Evolutionary conservation across 495 filamentous ascomycete species (phyloP).

Genomic region (Trichoderma orchidacearum): DNA sequence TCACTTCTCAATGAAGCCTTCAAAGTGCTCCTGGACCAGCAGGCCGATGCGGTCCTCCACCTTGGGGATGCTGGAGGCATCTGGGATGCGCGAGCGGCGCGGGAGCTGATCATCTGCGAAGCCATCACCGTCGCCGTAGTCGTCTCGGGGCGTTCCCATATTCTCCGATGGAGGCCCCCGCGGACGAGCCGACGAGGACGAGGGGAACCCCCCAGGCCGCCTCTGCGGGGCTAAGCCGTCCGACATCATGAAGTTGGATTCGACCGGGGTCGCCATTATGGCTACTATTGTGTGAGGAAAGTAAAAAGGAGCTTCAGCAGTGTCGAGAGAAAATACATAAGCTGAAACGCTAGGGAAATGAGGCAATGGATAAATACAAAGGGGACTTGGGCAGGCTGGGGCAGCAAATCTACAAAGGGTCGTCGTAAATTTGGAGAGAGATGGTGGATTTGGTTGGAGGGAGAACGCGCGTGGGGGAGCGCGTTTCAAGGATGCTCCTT

Average conservation of each 20-base stretch:
- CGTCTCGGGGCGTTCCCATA: constrained; percentile 46
- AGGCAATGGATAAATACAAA: background rate
- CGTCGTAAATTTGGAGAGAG: background rate
- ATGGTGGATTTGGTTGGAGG: background rate
- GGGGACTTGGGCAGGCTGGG: background rate
- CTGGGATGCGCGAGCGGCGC: constrained; percentile 40
- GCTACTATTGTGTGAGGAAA: background rate
- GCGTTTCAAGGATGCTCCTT: background rate
- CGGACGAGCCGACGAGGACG: constrained; percentile 44
- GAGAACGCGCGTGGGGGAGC: background rate
- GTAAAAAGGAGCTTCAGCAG: background rate
- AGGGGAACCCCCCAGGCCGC: constrained; percentile 12
- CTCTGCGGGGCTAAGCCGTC: background rate
- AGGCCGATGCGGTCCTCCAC: constrained; percentile 84
- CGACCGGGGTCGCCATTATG: background rate
- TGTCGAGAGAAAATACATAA: background rate
- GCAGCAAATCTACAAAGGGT: background rate
- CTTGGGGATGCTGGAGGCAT: constrained; percentile 51
- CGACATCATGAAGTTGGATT: background rate
- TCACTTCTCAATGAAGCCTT: constrained; percentile 77
- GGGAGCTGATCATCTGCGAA: constrained; percentile 46
- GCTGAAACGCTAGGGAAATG: background rate
- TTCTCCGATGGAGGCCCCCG: constrained; percentile 55
- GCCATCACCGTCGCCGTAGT: constrained; percentile 34
- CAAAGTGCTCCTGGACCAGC: constrained; percentile 72